phyloP scores from a whole-genome alignment of 2,329 filamentous ascomycete genomes.

The Rutstroemia sp. region DNA sequence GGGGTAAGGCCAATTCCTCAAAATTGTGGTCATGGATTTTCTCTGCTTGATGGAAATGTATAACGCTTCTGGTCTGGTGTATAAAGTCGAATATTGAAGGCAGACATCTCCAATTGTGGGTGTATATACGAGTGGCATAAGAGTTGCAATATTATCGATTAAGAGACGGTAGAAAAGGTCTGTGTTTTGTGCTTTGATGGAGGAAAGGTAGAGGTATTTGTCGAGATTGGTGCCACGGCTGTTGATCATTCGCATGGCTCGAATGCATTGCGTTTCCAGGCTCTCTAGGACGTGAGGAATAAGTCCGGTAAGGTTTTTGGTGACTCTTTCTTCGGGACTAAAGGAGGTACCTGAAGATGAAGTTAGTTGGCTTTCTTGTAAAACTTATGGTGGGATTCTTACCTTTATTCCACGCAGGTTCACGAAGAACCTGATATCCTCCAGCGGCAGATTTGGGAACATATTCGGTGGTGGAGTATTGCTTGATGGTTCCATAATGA shows the following conservation, averaged over 20 bases:
- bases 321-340: conserved; percentile 53
- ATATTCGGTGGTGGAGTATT: conserved; percentile 47
- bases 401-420: conserved; percentile 63
- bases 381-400: conserved; percentile 5
- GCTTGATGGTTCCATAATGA: conserved; percentile 47
- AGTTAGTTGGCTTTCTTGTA: conserved; percentile 8
- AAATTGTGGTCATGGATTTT: conserved; percentile 79
- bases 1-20: conserved; percentile 85
- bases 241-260: conserved; percentile 68
- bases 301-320: conserved; percentile 59
- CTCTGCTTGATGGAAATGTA: conserved; percentile 95
- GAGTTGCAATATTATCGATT: conserved; percentile 67
- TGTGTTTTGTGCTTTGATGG: conserved; percentile 66
- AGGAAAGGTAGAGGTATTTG: conserved; percentile 77
- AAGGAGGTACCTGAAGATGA: conserved; percentile 49
- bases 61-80: conserved; percentile 88
- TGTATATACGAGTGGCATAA: conserved; percentile 81
- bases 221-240: conserved; percentile 64
- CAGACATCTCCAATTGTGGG: conserved; percentile 94
- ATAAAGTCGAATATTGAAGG: conserved; percentile 90
- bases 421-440: conserved; percentile 54
- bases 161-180: conserved; percentile 80
- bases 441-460: conserved; percentile 42
- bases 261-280: conserved; percentile 51
- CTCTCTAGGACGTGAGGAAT: conserved; percentile 57